Conservation (phyloP, 805 yeast genomes). For the Cyberlindnera americana region DNA sequence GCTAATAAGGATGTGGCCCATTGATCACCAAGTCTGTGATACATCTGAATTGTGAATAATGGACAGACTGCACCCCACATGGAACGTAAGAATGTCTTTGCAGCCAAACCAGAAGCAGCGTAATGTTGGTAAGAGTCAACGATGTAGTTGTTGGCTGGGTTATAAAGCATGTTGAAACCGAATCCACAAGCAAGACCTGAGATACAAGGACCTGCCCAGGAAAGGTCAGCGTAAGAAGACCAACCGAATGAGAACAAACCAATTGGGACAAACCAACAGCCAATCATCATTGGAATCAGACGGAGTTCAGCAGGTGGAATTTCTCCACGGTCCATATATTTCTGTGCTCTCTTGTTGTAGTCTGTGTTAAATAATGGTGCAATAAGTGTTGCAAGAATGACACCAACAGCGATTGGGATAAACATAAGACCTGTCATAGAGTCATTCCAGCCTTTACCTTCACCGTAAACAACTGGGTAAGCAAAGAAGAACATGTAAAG, state of each 20-base stretch:
- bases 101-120: slow-evolving; percentile 57
- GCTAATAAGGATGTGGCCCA: slow-evolving; percentile 58
- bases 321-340: slow-evolving; percentile 44
- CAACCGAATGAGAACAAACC: slow-evolving; percentile 54
- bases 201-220: slow-evolving; percentile 57
- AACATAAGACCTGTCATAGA: slow-evolving; percentile 55
- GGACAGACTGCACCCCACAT: slow-evolving; percentile 57
- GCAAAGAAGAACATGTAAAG: slow-evolving; percentile 65
- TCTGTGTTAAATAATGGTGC: slow-evolving; percentile 46
- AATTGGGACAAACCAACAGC: slow-evolving; percentile 52
- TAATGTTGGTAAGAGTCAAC: slow-evolving; percentile 60
- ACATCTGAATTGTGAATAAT: slow-evolving; percentile 54
- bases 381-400: slow-evolving; percentile 35
- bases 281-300: slow-evolving; percentile 54
- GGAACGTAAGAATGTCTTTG: slow-evolving; percentile 54
- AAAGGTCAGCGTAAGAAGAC: slow-evolving; percentile 45
- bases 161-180: slow-evolving; percentile 51
- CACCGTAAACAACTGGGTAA: slow-evolving; percentile 53
- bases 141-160: slow-evolving; percentile 62
- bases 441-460: slow-evolving; percentile 55
- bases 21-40: slow-evolving; percentile 47
- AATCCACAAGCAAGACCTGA: slow-evolving; percentile 53
- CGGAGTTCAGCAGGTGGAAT: slow-evolving; percentile 53
- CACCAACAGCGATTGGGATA: slow-evolving; percentile 56
- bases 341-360: slow-evolving; percentile 43